Conservation (phyloP, 805 yeast species). For the Yamadazyma sp. region DNA sequence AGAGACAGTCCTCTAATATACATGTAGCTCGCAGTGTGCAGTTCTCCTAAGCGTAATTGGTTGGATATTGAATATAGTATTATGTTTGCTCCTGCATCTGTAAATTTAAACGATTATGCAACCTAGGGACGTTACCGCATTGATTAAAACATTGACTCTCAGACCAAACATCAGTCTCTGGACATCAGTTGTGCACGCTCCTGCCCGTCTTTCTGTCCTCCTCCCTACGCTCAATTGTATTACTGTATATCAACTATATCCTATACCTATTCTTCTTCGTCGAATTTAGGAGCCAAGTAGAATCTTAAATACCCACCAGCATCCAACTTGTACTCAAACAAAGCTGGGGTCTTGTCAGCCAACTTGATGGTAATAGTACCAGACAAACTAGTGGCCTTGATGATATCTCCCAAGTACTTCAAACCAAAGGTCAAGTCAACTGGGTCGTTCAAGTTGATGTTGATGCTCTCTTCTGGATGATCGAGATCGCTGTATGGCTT, state of each 20-base stretch:
- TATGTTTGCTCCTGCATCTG: no score
- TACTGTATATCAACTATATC: slow-evolving; percentile 1
- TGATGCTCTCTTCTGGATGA: slow-evolving; percentile 70
- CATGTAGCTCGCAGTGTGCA: no score
- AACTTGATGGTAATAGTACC: slow-evolving; percentile 77
- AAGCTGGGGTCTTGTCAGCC: slow-evolving; percentile 89
- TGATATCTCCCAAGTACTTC: slow-evolving; percentile 85
- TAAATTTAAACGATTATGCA: no score
- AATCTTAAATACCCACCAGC: slow-evolving; percentile 87
- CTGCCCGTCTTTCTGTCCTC: background rate
- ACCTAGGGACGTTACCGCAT: no score
- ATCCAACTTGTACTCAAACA: slow-evolving; percentile 87
- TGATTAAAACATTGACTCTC: no score
- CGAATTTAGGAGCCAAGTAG: slow-evolving; percentile 97
- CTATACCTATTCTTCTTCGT: slow-evolving; percentile 77
- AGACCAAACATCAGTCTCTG: no score
- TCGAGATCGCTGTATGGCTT: slow-evolving; percentile 85
- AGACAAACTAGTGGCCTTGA: slow-evolving; percentile 84
- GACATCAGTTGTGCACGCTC: no score
- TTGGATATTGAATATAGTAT: no score
- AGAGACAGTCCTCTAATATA: no score
- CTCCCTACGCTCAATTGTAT: background rate
- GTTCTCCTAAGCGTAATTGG: no score
- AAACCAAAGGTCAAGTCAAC: slow-evolving; percentile 89
- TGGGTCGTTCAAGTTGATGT: slow-evolving; percentile 78